Evolutionary conservation across 805 yeast genomes (phyloP).

Genomic region (Candida pini): DNA sequence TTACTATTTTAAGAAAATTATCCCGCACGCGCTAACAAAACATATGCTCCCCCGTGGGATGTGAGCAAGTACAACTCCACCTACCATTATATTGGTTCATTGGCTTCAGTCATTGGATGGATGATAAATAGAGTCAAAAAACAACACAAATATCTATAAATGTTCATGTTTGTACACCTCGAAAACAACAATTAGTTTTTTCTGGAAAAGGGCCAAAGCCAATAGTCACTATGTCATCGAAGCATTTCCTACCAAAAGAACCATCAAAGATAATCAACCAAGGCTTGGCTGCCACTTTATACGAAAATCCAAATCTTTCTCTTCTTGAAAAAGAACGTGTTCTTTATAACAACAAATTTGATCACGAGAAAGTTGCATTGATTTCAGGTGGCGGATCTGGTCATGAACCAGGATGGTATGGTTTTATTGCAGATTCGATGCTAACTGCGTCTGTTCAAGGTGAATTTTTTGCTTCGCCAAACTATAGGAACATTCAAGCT

Average conservation of each 20-base stretch:
- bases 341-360: constrained; percentile 29
- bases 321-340: constrained; percentile 35
- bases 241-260: constrained; percentile 37
- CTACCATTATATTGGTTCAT: no score
- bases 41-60: no score
- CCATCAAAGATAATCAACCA: constrained; percentile 30
- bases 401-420: constrained; percentile 38
- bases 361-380: constrained; percentile 24
- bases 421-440: constrained; percentile 35
- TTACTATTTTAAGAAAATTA: no score
- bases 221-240: constrained; percentile 29
- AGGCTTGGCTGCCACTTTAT: constrained; percentile 34
- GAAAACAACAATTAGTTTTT: no score
- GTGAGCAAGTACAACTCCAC: no score
- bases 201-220: no score
- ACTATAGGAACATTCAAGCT: constrained; percentile 32
- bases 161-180: no score
- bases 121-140: no score
- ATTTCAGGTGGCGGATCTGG: constrained; percentile 41
- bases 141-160: no score
- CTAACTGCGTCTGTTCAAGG: constrained; percentile 36
- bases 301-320: constrained; percentile 33
- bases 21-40: no score
- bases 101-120: no score
- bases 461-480: constrained; percentile 37